Evolutionary conservation across 257 asterid species (phyloP).

Genomic region (Fraxinus cuspidata): DNA sequence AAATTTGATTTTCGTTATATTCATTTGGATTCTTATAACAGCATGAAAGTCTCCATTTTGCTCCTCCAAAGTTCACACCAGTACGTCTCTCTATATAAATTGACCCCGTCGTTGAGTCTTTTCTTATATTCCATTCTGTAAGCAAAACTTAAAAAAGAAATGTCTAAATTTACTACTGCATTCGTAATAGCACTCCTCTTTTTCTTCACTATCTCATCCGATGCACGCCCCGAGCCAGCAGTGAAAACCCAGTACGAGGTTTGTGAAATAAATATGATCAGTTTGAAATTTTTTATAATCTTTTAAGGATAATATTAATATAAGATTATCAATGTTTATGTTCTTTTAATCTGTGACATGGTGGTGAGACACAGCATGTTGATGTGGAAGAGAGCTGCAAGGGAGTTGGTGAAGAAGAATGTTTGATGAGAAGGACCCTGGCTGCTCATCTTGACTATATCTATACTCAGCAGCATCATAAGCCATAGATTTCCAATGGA

Average conservation of each 20-base stretch:
- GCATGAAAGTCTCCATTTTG: conserved; percentile 28
- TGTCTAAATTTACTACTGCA: conserved; percentile 49
- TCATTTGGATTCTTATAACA: too few species aligned
- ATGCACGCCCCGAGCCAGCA: conserved; percentile 46
- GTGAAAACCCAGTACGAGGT: conserved; percentile 27
- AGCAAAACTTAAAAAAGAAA: conserved; percentile 5
- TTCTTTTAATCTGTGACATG: neutral
- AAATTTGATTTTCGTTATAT: too few species aligned
- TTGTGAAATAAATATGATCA: neutral
- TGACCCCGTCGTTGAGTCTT: conserved; percentile 11
- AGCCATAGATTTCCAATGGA: conserved; percentile 29
- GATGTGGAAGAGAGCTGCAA: conserved; percentile 42
- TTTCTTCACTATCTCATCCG: conserved; percentile 41
- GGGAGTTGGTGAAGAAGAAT: conserved; percentile 58
- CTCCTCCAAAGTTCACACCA: conserved; percentile 34
- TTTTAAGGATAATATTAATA: too few species aligned
- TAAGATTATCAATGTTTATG: too few species aligned
- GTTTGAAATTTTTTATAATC: too few species aligned
- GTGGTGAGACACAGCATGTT: neutral
- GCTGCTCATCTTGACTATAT: conserved; percentile 68
- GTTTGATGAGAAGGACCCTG: conserved; percentile 61
- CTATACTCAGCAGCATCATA: conserved; percentile 58
- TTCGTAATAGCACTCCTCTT: conserved; percentile 46
- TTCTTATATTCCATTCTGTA: too few species aligned
- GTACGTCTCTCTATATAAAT: conserved; percentile 36